Conservation (phyloP, 192 early-diverging fungal species). For the Podila clonocystis region DNA sequence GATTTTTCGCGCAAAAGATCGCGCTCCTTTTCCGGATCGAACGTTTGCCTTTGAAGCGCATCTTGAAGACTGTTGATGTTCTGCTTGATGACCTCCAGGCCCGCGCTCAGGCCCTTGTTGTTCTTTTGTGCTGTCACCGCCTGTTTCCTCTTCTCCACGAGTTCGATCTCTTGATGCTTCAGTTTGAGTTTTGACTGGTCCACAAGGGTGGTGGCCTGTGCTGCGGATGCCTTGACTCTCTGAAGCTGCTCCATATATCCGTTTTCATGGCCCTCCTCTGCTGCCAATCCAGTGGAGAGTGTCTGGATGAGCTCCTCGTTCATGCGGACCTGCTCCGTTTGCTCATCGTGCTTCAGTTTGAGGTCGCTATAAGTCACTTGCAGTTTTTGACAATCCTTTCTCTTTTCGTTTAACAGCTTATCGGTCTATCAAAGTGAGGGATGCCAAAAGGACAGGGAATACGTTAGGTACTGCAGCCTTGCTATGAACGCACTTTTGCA, state of each 20-base stretch:
- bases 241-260: slow-evolving; percentile 98
- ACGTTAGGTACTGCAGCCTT: not conserved
- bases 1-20: slow-evolving; percentile 28
- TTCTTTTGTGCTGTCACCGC: slow-evolving; percentile 73
- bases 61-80: slow-evolving; percentile 34
- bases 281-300: slow-evolving; percentile 91
- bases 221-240: slow-evolving; percentile 72
- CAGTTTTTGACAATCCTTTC: slow-evolving; percentile 37
- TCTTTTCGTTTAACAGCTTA: slow-evolving; percentile 54
- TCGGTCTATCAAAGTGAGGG: slow-evolving; percentile 51
- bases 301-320: slow-evolving; percentile 91
- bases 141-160: slow-evolving; percentile 73
- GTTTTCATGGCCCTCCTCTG: slow-evolving; percentile 91
- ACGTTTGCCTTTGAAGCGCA: slow-evolving; percentile 6
- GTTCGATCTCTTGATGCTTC: slow-evolving; percentile 76
- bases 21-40: slow-evolving; percentile 32
- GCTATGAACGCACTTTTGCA: not conserved
- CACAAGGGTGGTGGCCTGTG: slow-evolving; percentile 69
- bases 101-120: slow-evolving; percentile 66
- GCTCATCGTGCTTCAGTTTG: slow-evolving; percentile 62
- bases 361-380: slow-evolving; percentile 60
- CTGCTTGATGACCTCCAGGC: slow-evolving; percentile 39
- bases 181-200: slow-evolving; percentile 89
- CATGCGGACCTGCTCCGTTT: slow-evolving; percentile 65
- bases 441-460: not conserved